These are phyloP conservation scores for Ceratonia siliqua DNA, from an alignment of 306 rosid species.

Conservation along the genomic window DNA sequence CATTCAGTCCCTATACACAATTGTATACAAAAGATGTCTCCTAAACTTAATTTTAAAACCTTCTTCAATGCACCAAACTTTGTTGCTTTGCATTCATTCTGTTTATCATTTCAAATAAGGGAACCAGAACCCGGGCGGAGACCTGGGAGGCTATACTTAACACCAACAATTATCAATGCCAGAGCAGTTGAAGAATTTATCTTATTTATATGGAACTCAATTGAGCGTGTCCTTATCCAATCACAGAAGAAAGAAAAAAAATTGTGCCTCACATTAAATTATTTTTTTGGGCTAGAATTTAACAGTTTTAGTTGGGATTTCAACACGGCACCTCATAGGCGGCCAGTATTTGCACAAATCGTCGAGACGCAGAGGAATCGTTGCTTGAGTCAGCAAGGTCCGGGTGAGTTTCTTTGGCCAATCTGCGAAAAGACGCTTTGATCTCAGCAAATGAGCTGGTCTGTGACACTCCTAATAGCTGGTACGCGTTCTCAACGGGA, in stretches of 20 bases:
- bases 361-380: slow-evolving; percentile 60
- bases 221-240: not conserved
- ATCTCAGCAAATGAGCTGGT: slow-evolving; percentile 76
- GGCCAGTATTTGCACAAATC: slow-evolving; percentile 86
- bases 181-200: not conserved
- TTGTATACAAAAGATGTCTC: not conserved
- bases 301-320: not conserved
- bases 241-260: not conserved
- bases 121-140: not conserved
- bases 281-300: not conserved
- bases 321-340: slow-evolving; percentile 74
- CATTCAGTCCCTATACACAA: not conserved
- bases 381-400: slow-evolving; percentile 68
- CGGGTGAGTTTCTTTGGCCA: slow-evolving; percentile 97
- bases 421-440: slow-evolving; percentile 83
- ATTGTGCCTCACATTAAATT: not conserved
- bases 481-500: slow-evolving; percentile 69
- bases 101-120: not conserved
- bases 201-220: not conserved
- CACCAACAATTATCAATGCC: not conserved
- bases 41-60: not conserved
- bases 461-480: slow-evolving; percentile 71
- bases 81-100: slow-evolving; percentile 1
- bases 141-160: not conserved
- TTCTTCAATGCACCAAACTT: slow-evolving; percentile 19